Conservation (phyloP, 2,329 filamentous ascomycete genomes). For the Aspergillus carbonarius region DNA sequence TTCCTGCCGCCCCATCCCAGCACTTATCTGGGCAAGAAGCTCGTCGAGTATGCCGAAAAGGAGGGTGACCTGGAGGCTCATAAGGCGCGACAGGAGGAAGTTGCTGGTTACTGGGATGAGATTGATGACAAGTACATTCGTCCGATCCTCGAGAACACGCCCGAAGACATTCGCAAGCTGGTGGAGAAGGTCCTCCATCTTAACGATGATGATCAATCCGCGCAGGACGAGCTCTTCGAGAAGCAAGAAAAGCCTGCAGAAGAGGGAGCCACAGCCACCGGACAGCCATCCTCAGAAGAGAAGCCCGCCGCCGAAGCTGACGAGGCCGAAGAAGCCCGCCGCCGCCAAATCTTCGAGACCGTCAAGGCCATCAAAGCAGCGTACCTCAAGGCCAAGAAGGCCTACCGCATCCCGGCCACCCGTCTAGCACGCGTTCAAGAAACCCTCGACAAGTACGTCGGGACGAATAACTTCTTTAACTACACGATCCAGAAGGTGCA, state of each 20-base stretch:
- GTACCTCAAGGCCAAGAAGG: conserved; percentile 77
- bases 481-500: conserved; percentile 89
- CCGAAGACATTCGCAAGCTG: conserved; percentile 42
- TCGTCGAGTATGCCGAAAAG: conserved; percentile 75
- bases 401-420: conserved; percentile 73
- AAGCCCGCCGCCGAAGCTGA: neutral
- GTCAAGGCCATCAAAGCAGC: conserved; percentile 75
- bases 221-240: conserved; percentile 20
- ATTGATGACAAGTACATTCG: conserved; percentile 79
- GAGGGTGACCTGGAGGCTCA: conserved; percentile 70
- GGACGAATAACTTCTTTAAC: conserved; percentile 93
- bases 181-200: conserved; percentile 43
- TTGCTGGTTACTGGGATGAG: conserved; percentile 76
- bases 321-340: conserved; percentile 24
- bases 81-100: conserved; percentile 69
- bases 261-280: neutral
- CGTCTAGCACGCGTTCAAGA: conserved; percentile 75
- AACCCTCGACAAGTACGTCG: conserved; percentile 71
- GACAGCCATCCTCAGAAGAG: conserved; percentile 4
- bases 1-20: conserved; percentile 89
- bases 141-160: conserved; percentile 56
- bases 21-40: conserved; percentile 78
- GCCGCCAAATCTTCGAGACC: conserved; percentile 59
- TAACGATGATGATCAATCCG: conserved; percentile 35
- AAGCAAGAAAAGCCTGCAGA: conserved; percentile 16